A percentile compares a stretch with the other conserved stretches of the same genome.
Evolutionary conservation across 139 green algal species (phyloP).

Genomic region (Tetradesmus lagerheimii): DNA sequence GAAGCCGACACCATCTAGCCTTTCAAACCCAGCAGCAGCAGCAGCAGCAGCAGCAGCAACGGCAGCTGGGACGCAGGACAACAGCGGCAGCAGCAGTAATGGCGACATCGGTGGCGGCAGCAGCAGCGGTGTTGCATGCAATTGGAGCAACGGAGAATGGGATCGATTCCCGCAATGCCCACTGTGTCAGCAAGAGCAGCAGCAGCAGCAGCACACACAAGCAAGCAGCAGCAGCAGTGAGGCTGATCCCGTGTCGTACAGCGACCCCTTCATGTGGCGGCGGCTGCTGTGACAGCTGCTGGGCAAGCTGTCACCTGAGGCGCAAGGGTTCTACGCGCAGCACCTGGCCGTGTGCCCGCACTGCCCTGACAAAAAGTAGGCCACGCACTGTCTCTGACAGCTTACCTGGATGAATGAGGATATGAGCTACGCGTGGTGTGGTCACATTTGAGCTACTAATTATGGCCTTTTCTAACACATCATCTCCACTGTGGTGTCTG

Average conservation of each 20-base stretch:
- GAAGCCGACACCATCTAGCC: not conserved
- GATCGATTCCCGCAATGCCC: not conserved
- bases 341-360: conserved; percentile 1
- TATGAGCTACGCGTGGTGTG: too few relatives aligned
- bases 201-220: not conserved
- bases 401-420: too few relatives aligned
- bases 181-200: conserved; percentile 4
- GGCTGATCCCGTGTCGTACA: not conserved
- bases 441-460: too few relatives aligned
- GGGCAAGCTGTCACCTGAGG: conserved; percentile 28
- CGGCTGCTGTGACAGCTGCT: conserved; percentile 41
- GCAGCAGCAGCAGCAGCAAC: not conserved
- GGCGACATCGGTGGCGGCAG: not conserved
- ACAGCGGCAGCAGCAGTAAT: not conserved
- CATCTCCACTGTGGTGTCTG: not conserved
- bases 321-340: not conserved
- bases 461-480: too few relatives aligned
- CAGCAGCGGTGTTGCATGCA: not conserved
- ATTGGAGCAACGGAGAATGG: not conserved
- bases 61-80: not conserved
- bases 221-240: conserved; percentile 28
- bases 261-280: conserved; percentile 32
- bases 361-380: not conserved
- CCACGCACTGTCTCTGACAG: too few relatives aligned
- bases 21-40: not conserved